phyloP scores from a whole-genome alignment of 2,329 filamentous ascomycete species.

The Trichoderma sp. region DNA sequence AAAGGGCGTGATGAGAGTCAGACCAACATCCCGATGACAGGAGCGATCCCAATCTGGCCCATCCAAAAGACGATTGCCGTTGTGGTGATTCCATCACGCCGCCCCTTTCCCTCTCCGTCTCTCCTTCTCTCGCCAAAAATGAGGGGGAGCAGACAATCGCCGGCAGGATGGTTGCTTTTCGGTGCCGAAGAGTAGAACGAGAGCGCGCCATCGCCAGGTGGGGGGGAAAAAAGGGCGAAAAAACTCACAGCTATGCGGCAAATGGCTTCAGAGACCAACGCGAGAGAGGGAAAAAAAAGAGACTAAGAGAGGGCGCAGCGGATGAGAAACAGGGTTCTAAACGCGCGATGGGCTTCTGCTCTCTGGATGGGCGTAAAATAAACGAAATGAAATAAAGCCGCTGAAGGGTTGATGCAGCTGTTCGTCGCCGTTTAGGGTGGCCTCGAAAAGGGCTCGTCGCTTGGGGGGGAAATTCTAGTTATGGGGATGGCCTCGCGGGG shows the following conservation, averaged over 20 bases:
- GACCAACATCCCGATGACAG: not conserved
- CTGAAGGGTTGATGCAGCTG: slow-evolving; percentile 1
- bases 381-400: not conserved
- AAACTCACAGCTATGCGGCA: not conserved
- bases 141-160: not conserved
- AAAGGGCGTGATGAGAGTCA: not conserved
- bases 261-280: slow-evolving; percentile 1
- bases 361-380: not conserved
- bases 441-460: slow-evolving; percentile 25
- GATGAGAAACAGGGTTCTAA: slow-evolving; percentile 11
- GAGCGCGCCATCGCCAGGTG: slow-evolving; percentile 14
- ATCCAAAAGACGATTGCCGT: slow-evolving; percentile 1
- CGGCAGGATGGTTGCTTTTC: not conserved
- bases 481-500: slow-evolving; percentile 22
- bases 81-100: not conserved
- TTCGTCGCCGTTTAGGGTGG: slow-evolving; percentile 30
- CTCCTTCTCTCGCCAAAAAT: not conserved
- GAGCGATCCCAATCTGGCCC: not conserved
- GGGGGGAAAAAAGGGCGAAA: slow-evolving; percentile 1
- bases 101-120: not conserved
- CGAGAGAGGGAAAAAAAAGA: not conserved
- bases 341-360: slow-evolving; percentile 7
- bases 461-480: not conserved
- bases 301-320: not conserved
- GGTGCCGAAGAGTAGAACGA: not conserved